Evolutionary conservation across 768 basidiomycete species (phyloP), one percentile per base, ranked within the genome.

Genomic region (Tricholoma sp.): DNA sequence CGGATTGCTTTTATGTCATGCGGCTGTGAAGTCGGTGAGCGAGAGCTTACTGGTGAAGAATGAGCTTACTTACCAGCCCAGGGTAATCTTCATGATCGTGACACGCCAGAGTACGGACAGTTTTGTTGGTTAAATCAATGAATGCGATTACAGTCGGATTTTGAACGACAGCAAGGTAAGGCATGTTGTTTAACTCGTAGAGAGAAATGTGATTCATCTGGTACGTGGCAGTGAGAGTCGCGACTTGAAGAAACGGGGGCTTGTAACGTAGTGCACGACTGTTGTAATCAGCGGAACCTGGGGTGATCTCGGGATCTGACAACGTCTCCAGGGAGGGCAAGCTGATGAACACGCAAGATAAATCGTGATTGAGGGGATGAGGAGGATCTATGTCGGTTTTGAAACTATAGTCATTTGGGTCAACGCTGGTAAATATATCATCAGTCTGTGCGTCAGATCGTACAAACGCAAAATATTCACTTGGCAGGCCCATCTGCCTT

Each of bases 1-100:
- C 81, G 78, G 50, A 82, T 67, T n/a, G 76, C 79, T 54, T 73
- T 75, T 57, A 86, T 80, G 20, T 70, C 69, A 61, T 82, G 78
- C 28, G 69, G 67, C 82, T 82, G 53, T 20, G 20, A 61, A 50
- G 11, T 29, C 24, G 34, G 41, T 59, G 20, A 57, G 37, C 11
- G 15, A 33, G 17, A 39, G 18, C 28, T 41, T 15, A n/a, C 7
- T 15, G 11, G 42, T 32, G 37, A n/a, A n/a, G 41, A 8, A 3
- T 34, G 28, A 20, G 42, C 31, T 36, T 41, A 59, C 70, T 37
- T 52, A 71, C 71, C 31, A 64, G 50, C n/a, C 59, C 63, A 5
- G 57, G 53, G 41, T 63, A 65, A 33, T 57, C 55, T 29, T 66
- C 61, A 45, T 70, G 66, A 15, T 74, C 69, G 24, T 68, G 66